Percentiles rank a stretch among this genome's conserved stretches.
These are phyloP conservation scores for Peronospora farinosa DNA, from an alignment of 352 stramenopile genomes.

Conservation along the genomic window DNA sequence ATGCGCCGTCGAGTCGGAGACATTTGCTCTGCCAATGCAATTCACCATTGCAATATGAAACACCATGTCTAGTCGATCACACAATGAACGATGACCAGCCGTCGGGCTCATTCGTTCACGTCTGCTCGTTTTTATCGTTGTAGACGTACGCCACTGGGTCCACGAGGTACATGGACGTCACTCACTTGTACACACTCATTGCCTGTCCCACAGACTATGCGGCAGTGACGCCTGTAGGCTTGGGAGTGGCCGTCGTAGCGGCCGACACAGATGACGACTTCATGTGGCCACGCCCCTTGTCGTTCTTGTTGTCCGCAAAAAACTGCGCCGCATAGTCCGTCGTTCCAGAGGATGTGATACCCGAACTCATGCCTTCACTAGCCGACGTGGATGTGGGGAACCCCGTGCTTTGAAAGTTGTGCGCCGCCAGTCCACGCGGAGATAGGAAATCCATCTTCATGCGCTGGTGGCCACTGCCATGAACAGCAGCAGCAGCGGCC, in stretches of 20 bases:
- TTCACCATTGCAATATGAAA: slow-evolving; percentile 13
- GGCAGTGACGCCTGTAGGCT: slow-evolving; percentile 42
- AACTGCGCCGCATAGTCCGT: slow-evolving; percentile 64
- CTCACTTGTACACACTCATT: slow-evolving; percentile 19
- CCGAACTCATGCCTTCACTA: slow-evolving; percentile 15
- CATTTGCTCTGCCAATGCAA: slow-evolving; percentile 23
- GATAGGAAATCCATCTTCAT: slow-evolving; percentile 59
- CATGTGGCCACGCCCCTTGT: slow-evolving; percentile 36
- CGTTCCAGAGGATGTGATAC: slow-evolving; percentile 15
- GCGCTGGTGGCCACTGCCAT: slow-evolving; percentile 27
- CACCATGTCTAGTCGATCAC: neutral
- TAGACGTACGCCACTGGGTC: slow-evolving; percentile 7
- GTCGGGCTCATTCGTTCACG: slow-evolving; percentile 17
- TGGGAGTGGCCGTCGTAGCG: slow-evolving; percentile 31
- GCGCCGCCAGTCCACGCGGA: slow-evolving; percentile 15
- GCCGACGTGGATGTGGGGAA: slow-evolving; percentile 22
- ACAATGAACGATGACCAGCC: slow-evolving; percentile 1
- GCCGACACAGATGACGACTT: slow-evolving; percentile 31
- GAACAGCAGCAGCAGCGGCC: slow-evolving; percentile 22
- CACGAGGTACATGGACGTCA: slow-evolving; percentile 11
- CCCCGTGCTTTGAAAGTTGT: slow-evolving; percentile 37
- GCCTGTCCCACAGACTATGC: slow-evolving; percentile 20
- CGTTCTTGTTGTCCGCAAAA: slow-evolving; percentile 50
- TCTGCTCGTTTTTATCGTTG: slow-evolving; percentile 1
- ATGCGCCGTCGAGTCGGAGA: slow-evolving; percentile 26